A percentile compares a stretch with the other conserved stretches of the same genome.
phyloP scores from a whole-genome alignment of 352 stramenopile genomes.

The Elongisporangium senticosum region DNA sequence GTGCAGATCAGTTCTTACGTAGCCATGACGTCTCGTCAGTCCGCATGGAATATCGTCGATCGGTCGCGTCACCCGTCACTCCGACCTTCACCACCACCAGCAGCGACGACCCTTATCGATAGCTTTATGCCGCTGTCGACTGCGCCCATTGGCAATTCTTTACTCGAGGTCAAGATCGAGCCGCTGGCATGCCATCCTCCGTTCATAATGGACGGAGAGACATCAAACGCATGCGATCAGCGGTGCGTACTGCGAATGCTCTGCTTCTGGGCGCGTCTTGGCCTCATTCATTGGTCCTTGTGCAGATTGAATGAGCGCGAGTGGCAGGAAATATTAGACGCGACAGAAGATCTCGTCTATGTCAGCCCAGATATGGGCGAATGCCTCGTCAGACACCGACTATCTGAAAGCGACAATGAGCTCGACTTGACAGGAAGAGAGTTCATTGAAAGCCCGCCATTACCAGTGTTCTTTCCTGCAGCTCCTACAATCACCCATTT shows the following conservation, averaged over 20 bases:
- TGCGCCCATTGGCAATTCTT: not conserved
- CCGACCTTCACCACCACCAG: no score
- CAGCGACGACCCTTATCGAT: not conserved
- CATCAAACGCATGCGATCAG: not conserved
- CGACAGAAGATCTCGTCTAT: slow-evolving; percentile 42
- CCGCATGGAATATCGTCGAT: not conserved
- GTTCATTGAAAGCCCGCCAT: slow-evolving; percentile 50
- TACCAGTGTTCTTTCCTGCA: slow-evolving; percentile 8
- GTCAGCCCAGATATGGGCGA: slow-evolving; percentile 57
- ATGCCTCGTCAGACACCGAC: slow-evolving; percentile 28
- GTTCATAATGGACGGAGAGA: not conserved
- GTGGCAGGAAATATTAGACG: slow-evolving; percentile 55
- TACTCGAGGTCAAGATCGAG: not conserved
- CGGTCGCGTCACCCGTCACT: not conserved
- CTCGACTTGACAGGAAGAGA: slow-evolving; percentile 55
- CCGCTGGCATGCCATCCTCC: not conserved
- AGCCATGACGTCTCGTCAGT: not conserved
- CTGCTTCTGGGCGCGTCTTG: not conserved
- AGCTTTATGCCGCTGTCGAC: not conserved
- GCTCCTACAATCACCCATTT: not conserved
- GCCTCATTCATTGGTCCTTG: not conserved
- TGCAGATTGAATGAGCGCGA: slow-evolving; percentile 24
- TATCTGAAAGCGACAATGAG: slow-evolving; percentile 50
- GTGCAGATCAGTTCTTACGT: not conserved
- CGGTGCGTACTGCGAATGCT: not conserved